Conservation (phyloP, 2,329 filamentous ascomycete genomes). For the Hymenoscyphus scutula region DNA sequence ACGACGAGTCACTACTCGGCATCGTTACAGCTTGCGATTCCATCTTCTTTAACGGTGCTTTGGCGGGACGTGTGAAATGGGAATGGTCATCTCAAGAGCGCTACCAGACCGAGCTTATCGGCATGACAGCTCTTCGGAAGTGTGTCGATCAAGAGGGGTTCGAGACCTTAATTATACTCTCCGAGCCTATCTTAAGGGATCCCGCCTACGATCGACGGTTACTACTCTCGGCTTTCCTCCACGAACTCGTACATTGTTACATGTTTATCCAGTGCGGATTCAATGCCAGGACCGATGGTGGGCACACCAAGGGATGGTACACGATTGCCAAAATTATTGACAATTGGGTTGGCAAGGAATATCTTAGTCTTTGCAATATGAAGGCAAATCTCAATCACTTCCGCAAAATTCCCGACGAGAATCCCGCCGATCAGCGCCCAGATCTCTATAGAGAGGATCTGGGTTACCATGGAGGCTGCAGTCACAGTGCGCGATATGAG, state of each 20-base stretch:
- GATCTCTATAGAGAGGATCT: conserved; percentile 4
- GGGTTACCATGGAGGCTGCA: conserved; percentile 8
- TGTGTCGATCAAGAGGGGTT: conserved; percentile 45
- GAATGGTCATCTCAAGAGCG: conserved; percentile 55
- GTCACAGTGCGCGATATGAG: conserved; percentile 3
- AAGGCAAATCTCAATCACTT: conserved; percentile 61
- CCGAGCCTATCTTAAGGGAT: conserved; percentile 54
- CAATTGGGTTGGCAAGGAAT: conserved; percentile 46
- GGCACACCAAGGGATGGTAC: conserved; percentile 59
- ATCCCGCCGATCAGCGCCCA: neutral
- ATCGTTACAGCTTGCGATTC: conserved; percentile 62
- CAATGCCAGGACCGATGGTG: conserved; percentile 52
- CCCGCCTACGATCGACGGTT: conserved; percentile 54
- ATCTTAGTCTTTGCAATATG: conserved; percentile 56
- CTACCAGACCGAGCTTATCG: conserved; percentile 56
- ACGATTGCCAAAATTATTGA: conserved; percentile 55
- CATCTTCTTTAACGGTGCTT: conserved; percentile 58
- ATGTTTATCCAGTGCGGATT: conserved; percentile 62
- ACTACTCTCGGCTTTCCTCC: conserved; percentile 62
- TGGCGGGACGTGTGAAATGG: conserved; percentile 59
- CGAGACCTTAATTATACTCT: conserved; percentile 62
- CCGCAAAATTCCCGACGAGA: conserved; percentile 19
- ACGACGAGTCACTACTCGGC: conserved; percentile 54
- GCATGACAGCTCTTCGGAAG: conserved; percentile 57
- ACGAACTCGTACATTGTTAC: conserved; percentile 67